These are phyloP conservation scores for Leccinum variicolor DNA, from an alignment of 768 basidiomycete species.

Conservation along the genomic window DNA sequence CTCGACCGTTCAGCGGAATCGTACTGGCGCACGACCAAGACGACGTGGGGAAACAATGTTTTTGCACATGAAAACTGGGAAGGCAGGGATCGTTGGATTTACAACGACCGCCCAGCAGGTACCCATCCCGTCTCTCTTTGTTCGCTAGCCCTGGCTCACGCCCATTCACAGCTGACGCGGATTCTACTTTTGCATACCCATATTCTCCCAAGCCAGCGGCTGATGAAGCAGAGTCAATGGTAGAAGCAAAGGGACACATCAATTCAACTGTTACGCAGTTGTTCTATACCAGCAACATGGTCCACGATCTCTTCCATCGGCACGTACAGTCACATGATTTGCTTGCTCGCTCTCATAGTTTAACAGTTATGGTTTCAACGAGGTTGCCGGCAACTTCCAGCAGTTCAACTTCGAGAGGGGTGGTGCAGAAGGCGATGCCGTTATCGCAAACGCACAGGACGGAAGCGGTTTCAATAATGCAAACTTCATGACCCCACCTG, in stretches of 20 bases:
- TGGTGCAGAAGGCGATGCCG: constrained; percentile 81
- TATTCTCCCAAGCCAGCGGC: constrained; percentile 69
- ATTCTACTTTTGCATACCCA: constrained; percentile 57
- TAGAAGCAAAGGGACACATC: constrained; percentile 78
- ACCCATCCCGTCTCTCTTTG: background rate
- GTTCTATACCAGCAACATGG: constrained; percentile 82
- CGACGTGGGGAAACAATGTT: constrained; percentile 88
- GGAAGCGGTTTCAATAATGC: constrained; percentile 92
- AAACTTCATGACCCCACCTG: constrained; percentile 85
- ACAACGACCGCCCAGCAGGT: constrained; percentile 79
- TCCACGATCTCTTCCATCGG: constrained; percentile 82
- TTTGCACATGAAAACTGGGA: constrained; percentile 96
- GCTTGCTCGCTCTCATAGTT: constrained; percentile 4
- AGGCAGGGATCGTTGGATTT: constrained; percentile 58
- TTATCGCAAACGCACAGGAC: constrained; percentile 94
- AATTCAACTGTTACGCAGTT: constrained; percentile 85
- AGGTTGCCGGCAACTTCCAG: constrained; percentile 94
- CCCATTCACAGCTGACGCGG: constrained; percentile 2
- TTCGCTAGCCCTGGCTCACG: background rate
- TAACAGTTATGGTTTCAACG: constrained; percentile 84
- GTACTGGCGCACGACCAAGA: constrained; percentile 64
- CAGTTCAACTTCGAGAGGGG: constrained; percentile 94
- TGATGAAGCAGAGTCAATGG: constrained; percentile 49
- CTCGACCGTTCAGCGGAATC: constrained; percentile 21
- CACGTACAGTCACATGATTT: constrained; percentile 16